Conservation (phyloP, 192 early-diverging fungal genomes). For the Coemansia sp. region DNA sequence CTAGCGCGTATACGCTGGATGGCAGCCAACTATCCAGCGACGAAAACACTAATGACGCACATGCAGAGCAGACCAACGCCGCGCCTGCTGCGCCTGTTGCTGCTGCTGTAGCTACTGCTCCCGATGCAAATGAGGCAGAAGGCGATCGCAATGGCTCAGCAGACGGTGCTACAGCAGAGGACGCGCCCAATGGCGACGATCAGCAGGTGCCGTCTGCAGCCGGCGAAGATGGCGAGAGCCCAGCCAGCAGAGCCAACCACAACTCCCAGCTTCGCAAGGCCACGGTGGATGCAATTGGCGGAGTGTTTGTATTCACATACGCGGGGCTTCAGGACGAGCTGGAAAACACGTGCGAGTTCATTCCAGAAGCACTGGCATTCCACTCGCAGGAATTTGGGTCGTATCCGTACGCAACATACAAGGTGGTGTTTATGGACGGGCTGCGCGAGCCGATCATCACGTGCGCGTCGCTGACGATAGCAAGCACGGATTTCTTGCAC, state of each 20-base stretch:
- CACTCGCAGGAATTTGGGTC: conserved; percentile 86
- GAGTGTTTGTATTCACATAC: conserved; percentile 72
- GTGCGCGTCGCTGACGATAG: conserved; percentile 82
- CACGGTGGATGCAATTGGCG: conserved; percentile 55
- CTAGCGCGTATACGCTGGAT: conserved; percentile 44
- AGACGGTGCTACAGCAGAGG: not conserved
- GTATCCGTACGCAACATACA: conserved; percentile 84
- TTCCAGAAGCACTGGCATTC: conserved; percentile 70
- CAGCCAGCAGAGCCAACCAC: conserved; percentile 25
- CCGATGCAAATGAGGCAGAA: not conserved
- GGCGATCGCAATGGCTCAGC: too few species aligned
- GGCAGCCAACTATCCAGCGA: conserved; percentile 18
- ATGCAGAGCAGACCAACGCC: not conserved
- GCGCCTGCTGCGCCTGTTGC: not conserved
- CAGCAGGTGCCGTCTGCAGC: too few species aligned
- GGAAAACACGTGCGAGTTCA: conserved; percentile 63
- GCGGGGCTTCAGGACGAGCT: conserved; percentile 67
- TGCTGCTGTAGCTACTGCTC: not conserved
- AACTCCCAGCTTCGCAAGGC: conserved; percentile 22
- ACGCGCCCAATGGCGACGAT: too few species aligned
- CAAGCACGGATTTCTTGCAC: conserved; percentile 71
- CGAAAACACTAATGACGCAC: not conserved
- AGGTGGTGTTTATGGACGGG: conserved; percentile 88
- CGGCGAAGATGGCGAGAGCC: not conserved
- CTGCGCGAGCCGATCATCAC: conserved; percentile 65